Evolutionary conservation across 2,329 filamentous ascomycete species (phyloP).

Genomic region (Aspergillus sp.): DNA sequence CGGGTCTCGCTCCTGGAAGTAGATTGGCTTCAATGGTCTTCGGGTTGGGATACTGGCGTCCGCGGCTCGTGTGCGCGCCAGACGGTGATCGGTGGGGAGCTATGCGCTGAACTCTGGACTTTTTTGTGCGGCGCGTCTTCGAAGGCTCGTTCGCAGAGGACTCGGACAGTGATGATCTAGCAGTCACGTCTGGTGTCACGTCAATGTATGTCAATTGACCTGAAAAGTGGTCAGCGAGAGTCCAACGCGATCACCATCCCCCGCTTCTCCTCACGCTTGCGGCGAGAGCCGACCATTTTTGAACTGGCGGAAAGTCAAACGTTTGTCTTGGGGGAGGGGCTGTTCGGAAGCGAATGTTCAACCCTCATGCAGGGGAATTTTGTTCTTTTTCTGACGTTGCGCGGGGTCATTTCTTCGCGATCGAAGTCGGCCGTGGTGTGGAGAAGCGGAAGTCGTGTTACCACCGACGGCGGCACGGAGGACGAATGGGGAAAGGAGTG

Average conservation of each 20-base stretch:
- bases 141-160: too few species aligned
- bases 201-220: neutral
- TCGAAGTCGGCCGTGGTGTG: too few species aligned
- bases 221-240: neutral
- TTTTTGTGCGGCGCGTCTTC: neutral
- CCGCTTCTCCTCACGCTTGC: neutral
- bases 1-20: slow-evolving; percentile 44
- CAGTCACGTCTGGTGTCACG: neutral
- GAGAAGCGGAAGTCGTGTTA: too few species aligned
- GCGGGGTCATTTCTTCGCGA: neutral
- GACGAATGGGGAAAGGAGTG: too few species aligned
- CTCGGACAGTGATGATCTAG: too few species aligned
- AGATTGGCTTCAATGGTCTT: slow-evolving; percentile 59
- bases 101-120: neutral
- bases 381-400: neutral
- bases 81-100: slow-evolving; percentile 36
- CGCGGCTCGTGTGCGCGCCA: too few species aligned
- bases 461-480: too few species aligned
- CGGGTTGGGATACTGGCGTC: too few species aligned
- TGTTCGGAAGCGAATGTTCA: slow-evolving; percentile 8
- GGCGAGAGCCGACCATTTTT: slow-evolving; percentile 11
- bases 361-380: neutral
- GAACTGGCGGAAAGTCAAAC: slow-evolving; percentile 10
- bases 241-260: neutral
- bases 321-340: slow-evolving; percentile 6